Conservation (phyloP, 202 grass and related monocot genomes). For the Eragrostis tef region DNA sequence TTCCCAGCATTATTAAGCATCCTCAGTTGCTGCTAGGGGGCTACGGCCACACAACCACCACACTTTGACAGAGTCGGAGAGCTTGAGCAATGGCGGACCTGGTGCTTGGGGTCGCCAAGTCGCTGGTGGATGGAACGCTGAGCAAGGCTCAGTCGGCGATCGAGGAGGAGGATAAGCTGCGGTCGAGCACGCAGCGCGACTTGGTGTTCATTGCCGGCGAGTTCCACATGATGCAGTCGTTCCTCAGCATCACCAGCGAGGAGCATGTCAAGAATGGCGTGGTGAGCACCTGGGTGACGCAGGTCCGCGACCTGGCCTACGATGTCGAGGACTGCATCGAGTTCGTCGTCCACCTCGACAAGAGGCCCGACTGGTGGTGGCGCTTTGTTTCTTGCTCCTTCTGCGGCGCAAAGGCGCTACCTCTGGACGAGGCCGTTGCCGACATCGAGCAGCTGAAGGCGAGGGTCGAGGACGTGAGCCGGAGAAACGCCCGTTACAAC, state of each 20-base stretch:
- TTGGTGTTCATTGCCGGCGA: too few species aligned
- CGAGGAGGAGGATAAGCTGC: too few species aligned
- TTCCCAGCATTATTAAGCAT: too few species aligned
- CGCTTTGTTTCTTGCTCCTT: background rate
- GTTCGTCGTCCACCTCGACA: slow-evolving; percentile 36
- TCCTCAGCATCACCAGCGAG: background rate
- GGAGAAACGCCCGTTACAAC: background rate
- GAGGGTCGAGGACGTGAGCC: background rate
- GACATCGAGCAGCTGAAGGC: slow-evolving; percentile 2
- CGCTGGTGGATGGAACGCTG: too few species aligned
- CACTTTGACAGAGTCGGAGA: too few species aligned
- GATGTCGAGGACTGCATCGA: slow-evolving; percentile 44
- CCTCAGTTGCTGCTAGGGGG: too few species aligned
- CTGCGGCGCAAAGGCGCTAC: background rate
- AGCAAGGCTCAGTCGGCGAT: too few species aligned
- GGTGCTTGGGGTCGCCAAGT: too few species aligned
- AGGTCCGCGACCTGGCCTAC: slow-evolving; percentile 35
- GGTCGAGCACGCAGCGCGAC: too few species aligned
- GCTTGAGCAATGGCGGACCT: too few species aligned
- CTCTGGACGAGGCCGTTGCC: background rate
- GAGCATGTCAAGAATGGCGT: background rate
- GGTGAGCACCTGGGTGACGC: slow-evolving; percentile 35
- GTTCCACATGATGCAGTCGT: too few species aligned
- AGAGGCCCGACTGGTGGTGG: background rate
- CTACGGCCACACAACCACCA: too few species aligned